Percentiles rank a stretch among this genome's conserved stretches.
These are phyloP conservation scores for Carex pumila DNA, from an alignment of 176 grass and related monocot species.

Conservation along the genomic window DNA sequence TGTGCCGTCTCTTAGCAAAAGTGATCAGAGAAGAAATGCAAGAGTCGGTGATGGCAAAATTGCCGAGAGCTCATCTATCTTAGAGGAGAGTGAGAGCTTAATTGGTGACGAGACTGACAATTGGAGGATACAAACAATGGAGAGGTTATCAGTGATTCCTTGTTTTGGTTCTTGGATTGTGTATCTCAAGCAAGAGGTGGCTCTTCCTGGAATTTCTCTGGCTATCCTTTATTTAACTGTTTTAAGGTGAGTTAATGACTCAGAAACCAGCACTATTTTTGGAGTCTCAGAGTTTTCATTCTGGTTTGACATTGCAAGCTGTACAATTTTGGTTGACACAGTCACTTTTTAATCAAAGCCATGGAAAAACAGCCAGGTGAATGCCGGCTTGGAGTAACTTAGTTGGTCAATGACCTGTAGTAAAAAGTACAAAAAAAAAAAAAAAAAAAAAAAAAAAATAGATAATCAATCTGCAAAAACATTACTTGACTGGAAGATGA, in stretches of 20 bases:
- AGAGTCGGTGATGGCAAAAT: background rate
- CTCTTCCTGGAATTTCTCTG: slow-evolving; percentile 70
- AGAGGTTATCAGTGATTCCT: slow-evolving; percentile 44
- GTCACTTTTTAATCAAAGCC: background rate
- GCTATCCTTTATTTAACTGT: slow-evolving; percentile 82
- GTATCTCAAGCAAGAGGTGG: slow-evolving; percentile 65
- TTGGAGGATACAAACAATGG: slow-evolving; percentile 29
- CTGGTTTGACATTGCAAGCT: background rate
- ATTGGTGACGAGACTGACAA: slow-evolving; percentile 5
- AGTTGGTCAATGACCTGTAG: background rate
- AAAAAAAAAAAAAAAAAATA: background rate
- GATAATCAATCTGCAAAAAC: background rate
- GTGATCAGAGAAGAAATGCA: slow-evolving; percentile 26
- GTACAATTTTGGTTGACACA: background rate
- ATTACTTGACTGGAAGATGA: background rate
- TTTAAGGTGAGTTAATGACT: slow-evolving; percentile 32
- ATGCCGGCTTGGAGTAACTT: background rate
- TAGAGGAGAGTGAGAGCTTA: slow-evolving; percentile 9
- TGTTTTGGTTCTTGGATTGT: slow-evolving; percentile 66
- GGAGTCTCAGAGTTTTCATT: background rate
- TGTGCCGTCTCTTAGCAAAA: slow-evolving; percentile 47
- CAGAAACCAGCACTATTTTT: background rate
- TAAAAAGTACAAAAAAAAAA: background rate
- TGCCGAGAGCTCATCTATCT: background rate
- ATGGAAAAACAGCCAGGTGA: background rate